A percentile compares a stretch with the other conserved stretches of the same genome.
Conservation (phyloP, 192 early-diverging fungal species). For the Linnemannia hyalina region DNA sequence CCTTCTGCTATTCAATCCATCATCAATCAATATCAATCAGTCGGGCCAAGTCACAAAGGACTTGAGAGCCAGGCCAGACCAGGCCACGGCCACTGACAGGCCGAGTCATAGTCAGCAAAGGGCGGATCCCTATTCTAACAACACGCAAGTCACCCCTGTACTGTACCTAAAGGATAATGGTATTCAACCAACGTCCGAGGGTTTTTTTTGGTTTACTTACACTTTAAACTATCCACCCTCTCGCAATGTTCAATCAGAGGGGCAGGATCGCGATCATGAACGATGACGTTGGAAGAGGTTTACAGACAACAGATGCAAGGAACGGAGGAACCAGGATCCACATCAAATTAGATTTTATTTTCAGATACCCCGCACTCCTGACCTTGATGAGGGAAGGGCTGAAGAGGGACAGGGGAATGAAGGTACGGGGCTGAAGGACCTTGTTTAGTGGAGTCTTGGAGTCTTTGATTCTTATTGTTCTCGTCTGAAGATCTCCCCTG, state of each 20-base stretch:
- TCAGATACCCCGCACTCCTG: neutral
- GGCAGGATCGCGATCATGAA: neutral
- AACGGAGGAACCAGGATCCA: neutral
- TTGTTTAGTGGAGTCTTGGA: conserved; percentile 5
- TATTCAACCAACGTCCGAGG: neutral
- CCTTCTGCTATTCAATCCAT: neutral
- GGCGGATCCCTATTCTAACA: neutral
- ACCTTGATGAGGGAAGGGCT: no score
- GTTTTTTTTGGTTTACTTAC: neutral
- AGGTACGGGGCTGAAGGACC: neutral
- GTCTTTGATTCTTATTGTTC: neutral
- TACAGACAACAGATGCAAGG: neutral
- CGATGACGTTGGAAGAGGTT: neutral
- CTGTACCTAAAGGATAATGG: neutral
- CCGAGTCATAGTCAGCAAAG: neutral
- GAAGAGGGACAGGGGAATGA: neutral
- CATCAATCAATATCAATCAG: neutral
- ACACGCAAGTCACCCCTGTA: neutral
- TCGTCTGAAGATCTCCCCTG: neutral
- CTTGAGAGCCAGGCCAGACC: neutral
- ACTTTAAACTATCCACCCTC: neutral
- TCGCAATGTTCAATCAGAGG: neutral
- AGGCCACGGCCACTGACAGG: neutral
- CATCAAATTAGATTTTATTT: neutral
- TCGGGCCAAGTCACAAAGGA: neutral